Percentiles rank a stretch among this genome's conserved stretches.
phyloP scores from a whole-genome alignment of 2,329 filamentous ascomycete genomes.

The Cercospora janseana region DNA sequence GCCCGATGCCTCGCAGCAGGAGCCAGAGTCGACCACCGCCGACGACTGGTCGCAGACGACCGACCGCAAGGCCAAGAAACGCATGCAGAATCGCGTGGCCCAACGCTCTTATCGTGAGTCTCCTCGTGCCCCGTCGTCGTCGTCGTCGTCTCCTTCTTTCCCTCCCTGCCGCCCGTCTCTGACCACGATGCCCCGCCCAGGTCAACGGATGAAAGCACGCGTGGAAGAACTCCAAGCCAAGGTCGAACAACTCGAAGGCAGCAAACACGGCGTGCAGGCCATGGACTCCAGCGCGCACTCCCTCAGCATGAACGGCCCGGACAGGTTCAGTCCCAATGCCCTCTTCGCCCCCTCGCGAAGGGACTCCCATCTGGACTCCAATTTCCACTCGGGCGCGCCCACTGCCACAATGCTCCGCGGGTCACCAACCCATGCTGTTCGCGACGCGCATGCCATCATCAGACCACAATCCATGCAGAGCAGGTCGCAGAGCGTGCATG shows the following conservation, averaged over 20 bases:
- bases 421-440: background rate
- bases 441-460: background rate
- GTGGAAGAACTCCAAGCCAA: conserved; percentile 12
- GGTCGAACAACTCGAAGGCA: conserved; percentile 4
- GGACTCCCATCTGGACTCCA: conserved; percentile 2
- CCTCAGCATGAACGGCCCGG: background rate
- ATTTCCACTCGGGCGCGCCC: background rate
- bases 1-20: background rate
- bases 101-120: conserved; percentile 9
- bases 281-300: background rate
- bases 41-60: conserved; percentile 6
- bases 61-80: conserved; percentile 9
- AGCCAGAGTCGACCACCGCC: background rate
- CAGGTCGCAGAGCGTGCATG: background rate
- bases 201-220: conserved; percentile 8
- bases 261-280: background rate
- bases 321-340: background rate
- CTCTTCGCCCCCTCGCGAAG: background rate
- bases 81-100: conserved; percentile 11
- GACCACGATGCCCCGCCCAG: background rate
- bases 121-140: background rate
- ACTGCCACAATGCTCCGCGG: background rate
- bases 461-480: background rate
- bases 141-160: too few relatives aligned
- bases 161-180: background rate